Percentiles rank a stretch among this genome's conserved stretches.
Evolutionary conservation across 148 eudicot genomes (phyloP).

Genomic region (Heliamphora exappendiculata): DNA sequence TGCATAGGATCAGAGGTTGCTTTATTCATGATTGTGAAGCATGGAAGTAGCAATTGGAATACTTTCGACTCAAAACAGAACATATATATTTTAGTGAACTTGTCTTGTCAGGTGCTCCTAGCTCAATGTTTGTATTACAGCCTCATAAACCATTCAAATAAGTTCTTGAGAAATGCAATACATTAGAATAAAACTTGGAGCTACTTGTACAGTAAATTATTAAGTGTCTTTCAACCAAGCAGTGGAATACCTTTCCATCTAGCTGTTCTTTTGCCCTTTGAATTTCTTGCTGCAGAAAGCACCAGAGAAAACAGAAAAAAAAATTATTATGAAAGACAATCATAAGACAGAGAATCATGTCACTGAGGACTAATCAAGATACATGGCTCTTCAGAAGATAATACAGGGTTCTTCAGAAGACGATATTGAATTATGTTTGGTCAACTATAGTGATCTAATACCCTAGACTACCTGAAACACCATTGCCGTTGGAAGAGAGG

Average conservation of each 20-base stretch:
- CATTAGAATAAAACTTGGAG: background rate
- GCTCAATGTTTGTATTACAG: background rate
- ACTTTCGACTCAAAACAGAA: background rate
- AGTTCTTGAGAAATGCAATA: background rate
- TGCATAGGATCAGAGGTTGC: background rate
- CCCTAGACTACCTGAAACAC: background rate
- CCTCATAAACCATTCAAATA: conserved; percentile 2
- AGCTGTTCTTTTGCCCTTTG: conserved; percentile 45
- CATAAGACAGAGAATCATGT: background rate
- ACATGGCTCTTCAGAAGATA: background rate
- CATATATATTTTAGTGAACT: background rate
- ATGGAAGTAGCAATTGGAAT: background rate
- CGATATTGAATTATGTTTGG: background rate
- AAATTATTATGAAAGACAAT: background rate
- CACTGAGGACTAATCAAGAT: background rate
- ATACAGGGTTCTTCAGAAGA: background rate
- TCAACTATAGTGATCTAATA: background rate
- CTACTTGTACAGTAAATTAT: background rate
- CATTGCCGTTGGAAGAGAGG: background rate
- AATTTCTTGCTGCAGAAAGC: conserved; percentile 66
- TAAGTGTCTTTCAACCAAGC: background rate
- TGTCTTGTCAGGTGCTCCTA: background rate
- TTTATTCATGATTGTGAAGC: background rate
- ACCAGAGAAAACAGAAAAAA: conserved; percentile 8
- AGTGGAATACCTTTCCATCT: conserved; percentile 57